Conservation (phyloP, 257 asterid genomes). For the Solanum bulbocastanum region DNA sequence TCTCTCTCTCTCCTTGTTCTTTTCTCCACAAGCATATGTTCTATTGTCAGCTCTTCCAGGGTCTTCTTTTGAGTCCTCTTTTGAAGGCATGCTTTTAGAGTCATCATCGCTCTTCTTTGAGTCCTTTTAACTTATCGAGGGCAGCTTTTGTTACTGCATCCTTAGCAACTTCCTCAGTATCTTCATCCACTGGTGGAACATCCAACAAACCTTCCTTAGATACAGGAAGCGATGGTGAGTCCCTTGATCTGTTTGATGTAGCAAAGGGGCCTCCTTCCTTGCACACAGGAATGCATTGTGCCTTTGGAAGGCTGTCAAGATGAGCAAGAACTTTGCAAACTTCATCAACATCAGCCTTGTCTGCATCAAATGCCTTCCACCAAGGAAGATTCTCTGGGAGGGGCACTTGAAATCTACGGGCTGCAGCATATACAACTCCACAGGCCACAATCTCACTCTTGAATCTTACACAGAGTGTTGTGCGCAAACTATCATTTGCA, state of each 20-base stretch:
- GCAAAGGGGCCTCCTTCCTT: conserved; percentile 73
- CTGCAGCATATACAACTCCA: conserved; percentile 95
- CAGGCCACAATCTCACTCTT: conserved; percentile 96
- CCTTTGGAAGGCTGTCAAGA: conserved; percentile 73
- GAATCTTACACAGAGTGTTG: conserved; percentile 91
- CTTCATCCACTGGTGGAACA: conserved; percentile 35
- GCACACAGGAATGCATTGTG: conserved; percentile 73
- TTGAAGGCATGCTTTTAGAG: conserved; percentile 27
- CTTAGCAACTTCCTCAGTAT: conserved; percentile 38
- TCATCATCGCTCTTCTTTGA: conserved; percentile 51
- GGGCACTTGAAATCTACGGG: conserved; percentile 78
- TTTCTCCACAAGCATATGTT: conserved; percentile 49
- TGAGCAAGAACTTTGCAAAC: conserved; percentile 83
- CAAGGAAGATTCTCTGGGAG: conserved; percentile 97
- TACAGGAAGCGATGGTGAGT: conserved; percentile 32
- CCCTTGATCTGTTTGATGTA: conserved; percentile 52
- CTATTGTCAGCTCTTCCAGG: conserved; percentile 35
- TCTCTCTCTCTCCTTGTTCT: conserved; percentile 50
- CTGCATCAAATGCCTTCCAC: conserved; percentile 96
- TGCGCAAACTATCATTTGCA: conserved; percentile 94
- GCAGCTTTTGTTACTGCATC: conserved; percentile 35
- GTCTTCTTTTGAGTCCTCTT: conserved; percentile 51
- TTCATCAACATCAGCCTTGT: conserved; percentile 83
- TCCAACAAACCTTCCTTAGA: conserved; percentile 46
- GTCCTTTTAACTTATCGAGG: conserved; percentile 40